Base-by-base conservation (phyloP, 2,329 filamentous ascomycete species). In the Exophiala aquamarina region DNA sequence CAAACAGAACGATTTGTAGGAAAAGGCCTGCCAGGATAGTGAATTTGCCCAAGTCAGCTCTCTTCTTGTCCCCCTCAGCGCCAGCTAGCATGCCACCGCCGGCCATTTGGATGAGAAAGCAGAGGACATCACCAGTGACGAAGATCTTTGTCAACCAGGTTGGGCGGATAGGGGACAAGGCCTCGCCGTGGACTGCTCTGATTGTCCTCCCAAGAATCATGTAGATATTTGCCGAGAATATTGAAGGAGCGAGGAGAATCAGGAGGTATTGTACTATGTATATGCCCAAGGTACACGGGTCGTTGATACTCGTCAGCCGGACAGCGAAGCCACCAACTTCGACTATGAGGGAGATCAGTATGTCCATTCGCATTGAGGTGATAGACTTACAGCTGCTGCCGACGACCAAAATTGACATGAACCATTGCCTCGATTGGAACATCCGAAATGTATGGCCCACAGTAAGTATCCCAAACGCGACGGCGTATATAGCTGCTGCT, bases 1-100 rank as follows among this genome's bases (percentile, higher is more conserved):
- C 70, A 51, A 84, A 83, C 45, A 78, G 72, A 33, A 78, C 31
- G 18, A 84, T 69, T 58, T 85, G 82, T 13, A 83, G 61, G 23
- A 77, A 60, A 2, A 85, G 65, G 2, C 82, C 81, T 1, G 56
- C 73, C 6, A 83, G 62, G n/a, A 84, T 73, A 23, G 56, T 53
- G 34, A 49, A 6, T 11, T 26, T 26, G 23, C 23, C 23, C 23
- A 26, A 11, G 11, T 26, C 23, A 6, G 23, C 6, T 11, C 11
- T 26, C 23, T 26, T 26, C 23, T 26, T 26, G 11, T 26, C 23
- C 6, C 26, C 55, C 7, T 59, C 59, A 0, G 61, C 58, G 2
- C 58, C 57, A 13, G 39, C 26, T 17, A 67, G 58, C 55, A 70
- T 69, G 31, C 47, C 45, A 10, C 63, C 70, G 17, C 68, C 71